Conservation (phyloP, 2,329 filamentous ascomycete species). For the Apiospora pterosperma region DNA sequence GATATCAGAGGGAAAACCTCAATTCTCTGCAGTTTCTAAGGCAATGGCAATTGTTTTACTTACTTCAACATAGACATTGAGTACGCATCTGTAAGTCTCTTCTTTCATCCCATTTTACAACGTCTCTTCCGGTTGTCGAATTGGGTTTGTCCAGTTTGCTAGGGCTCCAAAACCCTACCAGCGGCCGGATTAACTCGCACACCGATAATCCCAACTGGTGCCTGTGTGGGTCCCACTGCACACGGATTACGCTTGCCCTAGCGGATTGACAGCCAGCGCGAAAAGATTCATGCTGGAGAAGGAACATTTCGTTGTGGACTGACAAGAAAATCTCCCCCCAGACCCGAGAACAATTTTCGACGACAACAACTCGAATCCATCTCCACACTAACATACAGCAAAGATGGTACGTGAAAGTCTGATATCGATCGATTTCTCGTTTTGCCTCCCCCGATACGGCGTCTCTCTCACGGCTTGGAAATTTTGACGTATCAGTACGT, state of each 20-base stretch:
- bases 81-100: not conserved
- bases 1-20: not conserved
- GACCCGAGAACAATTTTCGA: constrained; percentile 38
- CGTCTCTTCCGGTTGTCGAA: not conserved
- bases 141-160: not conserved
- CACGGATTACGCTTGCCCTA: constrained; percentile 7
- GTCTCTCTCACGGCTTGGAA: not conserved
- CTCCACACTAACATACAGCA: constrained; percentile 48
- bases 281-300: constrained; percentile 5
- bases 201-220: constrained; percentile 5
- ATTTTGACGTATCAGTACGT: not conserved
- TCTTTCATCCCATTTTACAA: not conserved
- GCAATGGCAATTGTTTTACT: constrained; percentile 1
- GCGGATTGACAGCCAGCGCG: constrained; percentile 5
- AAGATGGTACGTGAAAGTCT: constrained; percentile 50
- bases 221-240: constrained; percentile 6
- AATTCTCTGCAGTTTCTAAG: not conserved
- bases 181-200: not conserved
- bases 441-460: not conserved
- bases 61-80: not conserved
- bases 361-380: constrained; percentile 50
- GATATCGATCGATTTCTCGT: not conserved
- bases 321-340: constrained; percentile 33
- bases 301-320: constrained; percentile 8
- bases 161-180: constrained; percentile 5